These are phyloP conservation scores for Dacryopinax primogenitus DNA, from an alignment of 768 basidiomycete species.

Conservation along the genomic window DNA sequence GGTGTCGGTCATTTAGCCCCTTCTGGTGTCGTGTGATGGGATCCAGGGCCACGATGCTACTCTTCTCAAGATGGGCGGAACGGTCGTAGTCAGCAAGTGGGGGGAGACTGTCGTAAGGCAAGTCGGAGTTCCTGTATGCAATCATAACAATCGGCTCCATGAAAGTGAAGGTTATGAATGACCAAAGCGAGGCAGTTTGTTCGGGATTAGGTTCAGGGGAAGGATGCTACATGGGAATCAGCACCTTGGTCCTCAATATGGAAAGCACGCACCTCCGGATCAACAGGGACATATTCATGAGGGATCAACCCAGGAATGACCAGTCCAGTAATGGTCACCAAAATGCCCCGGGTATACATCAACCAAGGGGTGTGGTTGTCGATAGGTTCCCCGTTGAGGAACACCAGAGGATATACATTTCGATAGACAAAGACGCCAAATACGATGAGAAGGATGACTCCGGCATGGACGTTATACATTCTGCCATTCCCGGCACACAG, in stretches of 20 bases:
- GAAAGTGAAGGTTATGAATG: constrained; percentile 37
- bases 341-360: constrained; percentile 42
- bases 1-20: constrained; percentile 32
- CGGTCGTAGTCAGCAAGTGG: constrained; percentile 36
- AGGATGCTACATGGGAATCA: constrained; percentile 26
- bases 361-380: constrained; percentile 38
- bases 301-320: constrained; percentile 45
- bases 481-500: neutral
- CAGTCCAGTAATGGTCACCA: constrained; percentile 36
- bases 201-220: constrained; percentile 31
- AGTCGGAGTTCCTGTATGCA: constrained; percentile 35
- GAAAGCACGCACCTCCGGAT: constrained; percentile 34
- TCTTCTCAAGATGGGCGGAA: constrained; percentile 23
- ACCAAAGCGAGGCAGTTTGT: constrained; percentile 39
- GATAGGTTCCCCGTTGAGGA: constrained; percentile 38
- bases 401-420: constrained; percentile 44
- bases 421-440: constrained; percentile 15
- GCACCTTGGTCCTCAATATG: neutral
- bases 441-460: neutral
- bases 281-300: constrained; percentile 43
- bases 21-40: constrained; percentile 23
- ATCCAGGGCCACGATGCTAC: constrained; percentile 27
- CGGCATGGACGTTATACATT: neutral
- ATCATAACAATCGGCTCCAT: constrained; percentile 40
- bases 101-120: constrained; percentile 35